Evolutionary conservation across 1,139 yeast genomes (phyloP), one percentile per base, ranked within the genome.

Genomic region (Starmera stellimalicola): DNA sequence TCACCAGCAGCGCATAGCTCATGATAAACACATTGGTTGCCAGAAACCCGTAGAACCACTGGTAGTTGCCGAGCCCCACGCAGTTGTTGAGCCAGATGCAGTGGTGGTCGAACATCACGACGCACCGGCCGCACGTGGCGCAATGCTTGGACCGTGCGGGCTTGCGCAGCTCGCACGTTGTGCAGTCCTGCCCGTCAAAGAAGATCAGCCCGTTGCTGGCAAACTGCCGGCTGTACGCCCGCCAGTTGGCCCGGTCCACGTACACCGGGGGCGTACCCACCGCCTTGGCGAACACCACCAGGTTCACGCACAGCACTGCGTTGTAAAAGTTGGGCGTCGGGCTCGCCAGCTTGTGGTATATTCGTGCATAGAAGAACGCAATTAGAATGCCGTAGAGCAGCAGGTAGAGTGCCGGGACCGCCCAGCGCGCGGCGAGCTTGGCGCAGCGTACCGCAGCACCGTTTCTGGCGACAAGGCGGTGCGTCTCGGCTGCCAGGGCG

Each of bases 71-170:
- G 47, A 68, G 68, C 0, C 96, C 97, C 22, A 91, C 71, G 56
- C 97, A 91, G 50, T 83, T 87, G 58, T 88, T 88, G 37, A 88
- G 60, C 95, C 96, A 91, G n/a, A 85, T 58, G 52, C 98, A 91
- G 57, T 91, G 97, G 52, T 91, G 98, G 53, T 91, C 98, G 46
- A 70, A 75, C 40, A 80, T 52, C 24, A 77, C 60, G 5, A 80
- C 63, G 52, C 98, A 91, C 18, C 55, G 47, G 33, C 68, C 65
- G 54, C 97, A 91, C 10, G 69, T 63, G 4, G 79, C 66, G 52
- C 98, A 91, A 56, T 91, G 98, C 50, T 84, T 87, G 9, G 94
- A 81, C 30, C 98, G 60, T 1, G 97, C 94, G 0, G 94, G 88
- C 46, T 85, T 88, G 6, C 57, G 52, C n/a, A 67, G 45, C 2